Evolutionary conservation across 768 basidiomycete species (phyloP).

Genomic region (Suillus alpinus): DNA sequence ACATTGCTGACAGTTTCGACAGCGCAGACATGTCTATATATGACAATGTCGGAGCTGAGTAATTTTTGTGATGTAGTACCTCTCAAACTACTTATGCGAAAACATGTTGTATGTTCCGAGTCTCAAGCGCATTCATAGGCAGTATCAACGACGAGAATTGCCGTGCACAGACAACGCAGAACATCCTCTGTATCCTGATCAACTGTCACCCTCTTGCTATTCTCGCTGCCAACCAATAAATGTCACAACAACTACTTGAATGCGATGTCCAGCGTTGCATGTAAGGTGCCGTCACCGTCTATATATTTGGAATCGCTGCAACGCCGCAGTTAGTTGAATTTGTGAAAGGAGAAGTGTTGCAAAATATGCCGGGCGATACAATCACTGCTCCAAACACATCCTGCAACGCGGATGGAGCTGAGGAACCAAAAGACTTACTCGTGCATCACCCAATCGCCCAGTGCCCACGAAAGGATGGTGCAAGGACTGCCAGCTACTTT

Average conservation of each 20-base stretch:
- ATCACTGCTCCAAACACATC: neutral
- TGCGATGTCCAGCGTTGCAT: neutral
- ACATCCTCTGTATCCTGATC: neutral
- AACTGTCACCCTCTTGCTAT: neutral
- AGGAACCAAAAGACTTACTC: neutral
- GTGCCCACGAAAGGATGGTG: no score
- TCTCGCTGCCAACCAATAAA: neutral
- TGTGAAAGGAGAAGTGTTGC: no score
- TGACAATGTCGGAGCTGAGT: neutral
- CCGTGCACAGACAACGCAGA: no score
- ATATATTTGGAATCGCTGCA: neutral
- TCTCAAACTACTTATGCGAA: no score
- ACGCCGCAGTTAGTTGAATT: neutral
- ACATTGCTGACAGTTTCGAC: neutral
- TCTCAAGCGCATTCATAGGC: no score
- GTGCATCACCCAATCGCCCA: neutral
- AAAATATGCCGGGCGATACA: neutral
- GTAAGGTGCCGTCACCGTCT: neutral
- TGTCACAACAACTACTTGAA: neutral
- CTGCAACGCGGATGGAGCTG: neutral
- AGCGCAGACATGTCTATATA: neutral
- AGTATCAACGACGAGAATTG: no score
- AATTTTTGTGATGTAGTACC: neutral
- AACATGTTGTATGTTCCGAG: no score
- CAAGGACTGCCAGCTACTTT: no score